Evolutionary conservation across 805 yeast genomes (phyloP).

Genomic region (Kodamaea kaohsiungensis): DNA sequence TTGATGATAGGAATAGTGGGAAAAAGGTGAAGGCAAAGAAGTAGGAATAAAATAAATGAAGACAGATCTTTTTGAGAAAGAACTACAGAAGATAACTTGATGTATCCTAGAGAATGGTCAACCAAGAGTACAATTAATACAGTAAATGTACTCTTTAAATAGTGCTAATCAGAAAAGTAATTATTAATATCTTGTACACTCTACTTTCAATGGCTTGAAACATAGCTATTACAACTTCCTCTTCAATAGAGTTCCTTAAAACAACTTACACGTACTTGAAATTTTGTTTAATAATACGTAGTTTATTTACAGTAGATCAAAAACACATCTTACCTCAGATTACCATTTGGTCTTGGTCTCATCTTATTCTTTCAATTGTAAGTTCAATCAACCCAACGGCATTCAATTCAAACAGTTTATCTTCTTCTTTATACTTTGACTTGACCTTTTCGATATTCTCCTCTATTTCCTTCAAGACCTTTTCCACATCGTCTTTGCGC

Average conservation of each 20-base stretch:
- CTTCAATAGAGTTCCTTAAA: too few relatives aligned
- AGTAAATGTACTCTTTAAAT: neutral
- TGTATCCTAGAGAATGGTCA: neutral
- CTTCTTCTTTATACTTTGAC: slow-evolving; percentile 7
- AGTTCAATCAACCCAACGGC: slow-evolving; percentile 35
- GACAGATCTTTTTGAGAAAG: neutral
- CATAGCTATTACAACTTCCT: too few relatives aligned
- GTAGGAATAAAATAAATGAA: neutral
- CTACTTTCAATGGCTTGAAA: too few relatives aligned
- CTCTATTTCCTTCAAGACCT: slow-evolving; percentile 11
- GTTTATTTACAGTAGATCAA: neutral
- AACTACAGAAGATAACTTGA: neutral
- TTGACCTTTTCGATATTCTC: slow-evolving; percentile 13
- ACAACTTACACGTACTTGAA: too few relatives aligned
- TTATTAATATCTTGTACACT: too few relatives aligned
- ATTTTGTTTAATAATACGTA: neutral
- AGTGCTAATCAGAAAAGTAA: neutral
- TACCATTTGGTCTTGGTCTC: too few relatives aligned
- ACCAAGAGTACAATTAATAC: neutral
- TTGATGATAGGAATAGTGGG: slow-evolving; percentile 45
- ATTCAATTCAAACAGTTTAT: slow-evolving; percentile 24
- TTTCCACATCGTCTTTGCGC: slow-evolving; percentile 16
- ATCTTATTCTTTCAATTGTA: slow-evolving; percentile 34
- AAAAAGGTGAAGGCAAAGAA: slow-evolving; percentile 8
- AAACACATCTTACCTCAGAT: too few relatives aligned